These are phyloP conservation scores for Vanrija pseudolonga DNA, from an alignment of 1,284 basidiomycete species.

Conservation along the genomic window DNA sequence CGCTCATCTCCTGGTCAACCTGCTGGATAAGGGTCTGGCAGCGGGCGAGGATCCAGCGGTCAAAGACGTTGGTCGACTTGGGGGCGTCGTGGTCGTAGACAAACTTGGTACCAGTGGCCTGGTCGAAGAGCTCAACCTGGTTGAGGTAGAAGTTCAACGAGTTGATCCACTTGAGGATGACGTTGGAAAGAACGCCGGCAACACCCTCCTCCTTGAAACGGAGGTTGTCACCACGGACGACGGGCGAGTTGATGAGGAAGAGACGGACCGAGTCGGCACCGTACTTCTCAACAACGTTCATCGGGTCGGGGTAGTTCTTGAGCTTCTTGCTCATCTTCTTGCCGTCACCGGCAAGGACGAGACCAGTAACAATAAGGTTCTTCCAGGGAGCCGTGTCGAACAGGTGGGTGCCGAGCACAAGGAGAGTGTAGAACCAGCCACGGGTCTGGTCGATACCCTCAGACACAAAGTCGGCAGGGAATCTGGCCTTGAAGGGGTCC, in stretches of 20 bases:
- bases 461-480: slow-evolving; percentile 97
- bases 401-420: slow-evolving; percentile 91
- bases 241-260: slow-evolving; percentile 98
- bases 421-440: slow-evolving; percentile 99
- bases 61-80: slow-evolving; percentile 93
- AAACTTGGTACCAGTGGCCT: slow-evolving; percentile 75
- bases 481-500: slow-evolving; percentile 66
- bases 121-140: slow-evolving; percentile 86
- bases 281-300: slow-evolving; percentile 81
- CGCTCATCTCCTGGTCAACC: slow-evolving; percentile 89
- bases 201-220: slow-evolving; percentile 98
- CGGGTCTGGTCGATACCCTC: slow-evolving; percentile 96
- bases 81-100: slow-evolving; percentile 80
- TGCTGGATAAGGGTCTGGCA: slow-evolving; percentile 94
- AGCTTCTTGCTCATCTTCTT: slow-evolving; percentile 99
- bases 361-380: slow-evolving; percentile 93
- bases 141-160: slow-evolving; percentile 99
- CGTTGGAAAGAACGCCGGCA: slow-evolving; percentile 89
- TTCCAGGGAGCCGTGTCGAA: slow-evolving; percentile 96
- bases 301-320: slow-evolving; percentile 98
- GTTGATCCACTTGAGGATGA: slow-evolving; percentile 98
- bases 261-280: slow-evolving; percentile 96
- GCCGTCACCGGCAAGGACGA: slow-evolving; percentile 95
- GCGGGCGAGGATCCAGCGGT: slow-evolving; percentile 94
- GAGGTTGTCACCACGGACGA: slow-evolving; percentile 95